A percentile compares a stretch with the other conserved stretches of the same genome.
Evolutionary conservation across 495 filamentous ascomycete species (phyloP).

Genomic region (Penicillium maclennaniae): DNA sequence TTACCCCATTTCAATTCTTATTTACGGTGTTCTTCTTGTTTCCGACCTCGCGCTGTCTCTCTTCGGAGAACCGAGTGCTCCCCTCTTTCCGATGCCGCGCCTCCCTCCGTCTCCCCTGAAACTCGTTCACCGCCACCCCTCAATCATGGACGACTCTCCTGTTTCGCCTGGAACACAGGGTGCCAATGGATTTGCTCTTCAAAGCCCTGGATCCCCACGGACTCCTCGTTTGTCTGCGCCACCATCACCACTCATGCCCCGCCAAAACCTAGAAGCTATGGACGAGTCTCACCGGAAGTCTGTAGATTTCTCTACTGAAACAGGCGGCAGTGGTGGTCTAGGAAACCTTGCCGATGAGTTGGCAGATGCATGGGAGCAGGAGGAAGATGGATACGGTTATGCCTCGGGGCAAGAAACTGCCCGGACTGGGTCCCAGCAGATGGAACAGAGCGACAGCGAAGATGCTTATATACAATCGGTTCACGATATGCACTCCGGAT

Average conservation of each 20-base stretch:
- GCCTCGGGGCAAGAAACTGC: conserved; percentile 40
- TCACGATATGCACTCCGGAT: conserved; percentile 24
- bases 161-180: conserved; percentile 39
- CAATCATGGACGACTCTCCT: conserved; percentile 54
- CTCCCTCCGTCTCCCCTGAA: conserved; percentile 59
- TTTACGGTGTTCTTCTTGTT: background rate
- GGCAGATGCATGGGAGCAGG: conserved; percentile 57
- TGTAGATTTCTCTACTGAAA: conserved; percentile 40
- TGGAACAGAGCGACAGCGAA: conserved; percentile 33
- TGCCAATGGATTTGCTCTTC: conserved; percentile 32
- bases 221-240: conserved; percentile 52
- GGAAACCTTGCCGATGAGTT: conserved; percentile 81
- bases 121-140: conserved; percentile 61
- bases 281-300: conserved; percentile 47
- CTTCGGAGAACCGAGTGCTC: conserved; percentile 3
- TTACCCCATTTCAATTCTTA: conserved; percentile 1
- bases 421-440: conserved; percentile 29
- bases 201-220: conserved; percentile 38
- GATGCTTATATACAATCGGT: conserved; percentile 30
- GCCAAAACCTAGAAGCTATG: conserved; percentile 49
- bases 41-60: background rate
- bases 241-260: conserved; percentile 58
- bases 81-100: conserved; percentile 19
- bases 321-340: conserved; percentile 52
- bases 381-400: conserved; percentile 50